These are phyloP conservation scores for Trichomonascaceae sp. DNA, from an alignment of 1,139 yeast species.

Conservation along the genomic window DNA sequence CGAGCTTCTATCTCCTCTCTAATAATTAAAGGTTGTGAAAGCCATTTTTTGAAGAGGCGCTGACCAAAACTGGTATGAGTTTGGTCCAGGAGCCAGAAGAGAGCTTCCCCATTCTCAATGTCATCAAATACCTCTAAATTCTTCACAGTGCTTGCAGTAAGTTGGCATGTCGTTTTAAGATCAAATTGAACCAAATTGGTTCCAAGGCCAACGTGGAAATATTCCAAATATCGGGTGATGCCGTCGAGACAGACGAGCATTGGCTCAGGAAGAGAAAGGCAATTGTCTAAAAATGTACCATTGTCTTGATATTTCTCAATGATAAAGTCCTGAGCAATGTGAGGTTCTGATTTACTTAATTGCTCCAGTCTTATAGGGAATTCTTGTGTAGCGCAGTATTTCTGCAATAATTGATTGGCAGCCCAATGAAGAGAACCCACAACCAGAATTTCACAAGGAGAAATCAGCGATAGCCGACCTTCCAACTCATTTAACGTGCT, in stretches of 20 bases:
- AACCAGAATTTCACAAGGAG: conserved; percentile 66
- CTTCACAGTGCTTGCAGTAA: conserved; percentile 62
- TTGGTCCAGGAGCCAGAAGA: conserved; percentile 73
- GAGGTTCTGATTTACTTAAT: not conserved
- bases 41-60: conserved; percentile 63
- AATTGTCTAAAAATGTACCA: conserved; percentile 7
- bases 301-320: not conserved
- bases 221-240: conserved; percentile 49
- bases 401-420: conserved; percentile 29
- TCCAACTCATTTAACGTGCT: conserved; percentile 55
- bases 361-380: not conserved
- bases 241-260: conserved; percentile 44
- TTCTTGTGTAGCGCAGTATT: conserved; percentile 10
- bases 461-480: conserved; percentile 64
- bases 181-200: conserved; percentile 50
- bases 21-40: conserved; percentile 61
- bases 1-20: conserved; percentile 51
- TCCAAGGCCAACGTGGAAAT: conserved; percentile 55
- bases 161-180: conserved; percentile 50
- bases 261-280: conserved; percentile 16
- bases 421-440: conserved; percentile 36
- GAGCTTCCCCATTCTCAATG: conserved; percentile 45
- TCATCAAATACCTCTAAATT: conserved; percentile 72
- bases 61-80: conserved; percentile 75
- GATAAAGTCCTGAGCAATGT: conserved; percentile 2